A percentile compares a stretch with the other conserved stretches of the same genome.
Conservation (phyloP, 2,329 filamentous ascomycete species). For the Hansfordia pulvinata region DNA sequence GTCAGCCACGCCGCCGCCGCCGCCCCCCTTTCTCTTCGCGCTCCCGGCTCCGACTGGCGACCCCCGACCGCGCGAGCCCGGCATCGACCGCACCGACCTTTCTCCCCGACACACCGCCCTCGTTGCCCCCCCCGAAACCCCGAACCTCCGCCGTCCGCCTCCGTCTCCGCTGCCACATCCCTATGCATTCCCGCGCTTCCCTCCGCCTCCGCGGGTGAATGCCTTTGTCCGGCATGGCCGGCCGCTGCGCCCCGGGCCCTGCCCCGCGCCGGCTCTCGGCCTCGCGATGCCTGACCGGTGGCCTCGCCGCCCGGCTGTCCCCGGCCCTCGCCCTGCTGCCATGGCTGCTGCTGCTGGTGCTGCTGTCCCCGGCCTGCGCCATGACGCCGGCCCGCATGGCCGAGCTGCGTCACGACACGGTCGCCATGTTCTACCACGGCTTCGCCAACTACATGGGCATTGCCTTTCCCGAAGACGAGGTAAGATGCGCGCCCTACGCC, state of each 20-base stretch:
- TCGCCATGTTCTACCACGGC: constrained; percentile 90
- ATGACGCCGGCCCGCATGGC: constrained; percentile 44
- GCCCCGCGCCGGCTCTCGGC: constrained; percentile 8
- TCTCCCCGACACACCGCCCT: too few relatives aligned
- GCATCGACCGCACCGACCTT: too few relatives aligned
- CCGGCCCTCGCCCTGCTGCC: constrained; percentile 10
- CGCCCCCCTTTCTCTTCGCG: too few relatives aligned
- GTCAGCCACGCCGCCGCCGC: too few relatives aligned
- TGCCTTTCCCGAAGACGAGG: constrained; percentile 92
- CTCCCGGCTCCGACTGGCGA: too few relatives aligned
- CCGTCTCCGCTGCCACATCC: too few relatives aligned
- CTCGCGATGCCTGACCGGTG: constrained; percentile 7
- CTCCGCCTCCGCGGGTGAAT: too few relatives aligned
- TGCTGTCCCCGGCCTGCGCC: constrained; percentile 20
- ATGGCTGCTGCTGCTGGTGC: constrained; percentile 15
- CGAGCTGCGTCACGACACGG: constrained; percentile 43
- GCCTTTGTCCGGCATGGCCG: constrained; percentile 23
- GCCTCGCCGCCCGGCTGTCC: constrained; percentile 9
- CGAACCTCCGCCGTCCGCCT: too few relatives aligned
- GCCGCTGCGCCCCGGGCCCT: constrained; percentile 15
- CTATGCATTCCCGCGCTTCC: too few relatives aligned
- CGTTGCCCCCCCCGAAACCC: too few relatives aligned
- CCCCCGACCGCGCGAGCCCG: too few relatives aligned
- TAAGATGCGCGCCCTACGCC: constrained; percentile 13
- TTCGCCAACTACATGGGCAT: constrained; percentile 89